Evolutionary conservation across 257 asterid genomes (phyloP).

Genomic region (Penstemon newberryi): DNA sequence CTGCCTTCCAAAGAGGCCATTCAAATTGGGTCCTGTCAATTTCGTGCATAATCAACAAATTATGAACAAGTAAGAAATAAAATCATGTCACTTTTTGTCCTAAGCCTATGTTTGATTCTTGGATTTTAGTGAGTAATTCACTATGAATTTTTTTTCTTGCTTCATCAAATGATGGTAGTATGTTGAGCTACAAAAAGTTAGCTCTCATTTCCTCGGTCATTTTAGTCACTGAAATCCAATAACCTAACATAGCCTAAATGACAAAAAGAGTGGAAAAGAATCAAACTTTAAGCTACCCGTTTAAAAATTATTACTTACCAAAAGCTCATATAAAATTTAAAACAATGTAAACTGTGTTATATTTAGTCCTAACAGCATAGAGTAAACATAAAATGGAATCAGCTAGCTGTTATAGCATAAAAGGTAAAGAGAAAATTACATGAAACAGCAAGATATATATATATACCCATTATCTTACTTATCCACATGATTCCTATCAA

Average conservation of each 20-base stretch:
- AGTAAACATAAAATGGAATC: no score
- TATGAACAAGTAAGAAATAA: neutral
- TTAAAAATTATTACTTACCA: neutral
- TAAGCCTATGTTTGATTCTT: no score
- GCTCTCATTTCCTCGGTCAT: no score
- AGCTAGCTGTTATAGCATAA: no score
- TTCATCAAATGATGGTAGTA: no score
- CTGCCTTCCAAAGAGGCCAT: constrained; percentile 83
- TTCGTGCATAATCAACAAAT: constrained; percentile 4
- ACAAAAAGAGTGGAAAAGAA: neutral
- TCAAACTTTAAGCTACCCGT: neutral
- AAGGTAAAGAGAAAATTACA: no score
- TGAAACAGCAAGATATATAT: no score
- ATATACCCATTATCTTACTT: neutral
- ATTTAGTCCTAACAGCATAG: neutral
- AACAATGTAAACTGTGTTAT: constrained; percentile 4
- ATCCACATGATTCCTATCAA: neutral
- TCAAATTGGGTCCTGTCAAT: constrained; percentile 70
- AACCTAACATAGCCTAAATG: neutral
- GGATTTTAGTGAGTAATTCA: no score
- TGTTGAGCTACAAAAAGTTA: no score
- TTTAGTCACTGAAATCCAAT: neutral
- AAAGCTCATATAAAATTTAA: neutral
- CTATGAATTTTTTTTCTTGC: no score
- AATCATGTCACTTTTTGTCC: neutral